Conservation (phyloP, 2,329 filamentous ascomycete species). For the Diaporthe citrichinensis region DNA sequence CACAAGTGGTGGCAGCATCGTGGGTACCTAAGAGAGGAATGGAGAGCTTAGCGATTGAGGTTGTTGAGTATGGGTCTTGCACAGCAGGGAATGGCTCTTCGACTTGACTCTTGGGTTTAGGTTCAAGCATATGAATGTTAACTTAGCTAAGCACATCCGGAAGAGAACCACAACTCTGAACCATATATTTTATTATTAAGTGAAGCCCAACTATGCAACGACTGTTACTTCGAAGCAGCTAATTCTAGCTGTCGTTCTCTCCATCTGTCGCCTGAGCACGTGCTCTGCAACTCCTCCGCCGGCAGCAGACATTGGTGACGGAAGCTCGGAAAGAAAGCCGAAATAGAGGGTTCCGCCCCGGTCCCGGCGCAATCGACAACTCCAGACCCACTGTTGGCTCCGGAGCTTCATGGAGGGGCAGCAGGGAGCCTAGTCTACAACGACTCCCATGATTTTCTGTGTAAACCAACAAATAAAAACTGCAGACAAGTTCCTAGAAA, state of each 20-base stretch:
- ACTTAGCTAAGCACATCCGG: too few relatives aligned
- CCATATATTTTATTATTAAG: too few relatives aligned
- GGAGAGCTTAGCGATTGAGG: too few relatives aligned
- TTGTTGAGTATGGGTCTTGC: too few relatives aligned
- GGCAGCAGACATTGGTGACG: not conserved
- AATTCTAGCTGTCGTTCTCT: not conserved
- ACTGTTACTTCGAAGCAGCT: not conserved
- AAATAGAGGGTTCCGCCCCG: not conserved
- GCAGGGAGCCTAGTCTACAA: not conserved
- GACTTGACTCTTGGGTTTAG: too few relatives aligned
- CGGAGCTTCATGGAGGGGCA: not conserved
- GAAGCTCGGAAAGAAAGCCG: conserved; percentile 27
- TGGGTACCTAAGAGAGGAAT: too few relatives aligned
- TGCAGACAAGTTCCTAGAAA: not conserved
- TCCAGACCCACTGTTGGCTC: not conserved
- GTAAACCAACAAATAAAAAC: not conserved
- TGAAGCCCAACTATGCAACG: not conserved
- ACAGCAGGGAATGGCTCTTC: too few relatives aligned
- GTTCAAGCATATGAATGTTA: too few relatives aligned
- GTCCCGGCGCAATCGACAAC: not conserved
- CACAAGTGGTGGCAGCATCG: too few relatives aligned
- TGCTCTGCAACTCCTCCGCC: not conserved
- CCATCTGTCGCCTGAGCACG: not conserved
- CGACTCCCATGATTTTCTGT: not conserved
- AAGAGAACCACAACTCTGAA: too few relatives aligned